Percentiles rank a stretch among this genome's conserved stretches.
These are phyloP conservation scores for Dactylellina sp. DNA, from an alignment of 2,329 filamentous ascomycete species.

Conservation along the genomic window DNA sequence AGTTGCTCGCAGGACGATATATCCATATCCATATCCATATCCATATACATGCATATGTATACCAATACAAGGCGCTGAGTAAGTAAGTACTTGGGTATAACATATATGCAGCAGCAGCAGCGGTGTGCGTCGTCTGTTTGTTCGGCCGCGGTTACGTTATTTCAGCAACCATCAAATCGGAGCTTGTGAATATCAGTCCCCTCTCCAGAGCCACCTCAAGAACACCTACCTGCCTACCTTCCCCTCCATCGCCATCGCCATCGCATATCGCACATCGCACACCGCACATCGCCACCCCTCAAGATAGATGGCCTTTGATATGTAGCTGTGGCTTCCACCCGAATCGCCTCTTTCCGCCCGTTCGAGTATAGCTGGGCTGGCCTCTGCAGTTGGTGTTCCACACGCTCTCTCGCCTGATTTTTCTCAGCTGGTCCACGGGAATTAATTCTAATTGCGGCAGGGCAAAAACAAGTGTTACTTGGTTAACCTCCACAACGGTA, in stretches of 20 bases:
- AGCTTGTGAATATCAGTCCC: background rate
- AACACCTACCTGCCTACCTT: background rate
- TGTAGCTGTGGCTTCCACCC: background rate
- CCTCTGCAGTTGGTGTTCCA: background rate
- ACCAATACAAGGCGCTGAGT: too few species aligned
- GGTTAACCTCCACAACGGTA: background rate
- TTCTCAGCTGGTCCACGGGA: constrained; percentile 32
- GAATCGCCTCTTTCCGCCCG: constrained; percentile 8
- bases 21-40: too few species aligned
- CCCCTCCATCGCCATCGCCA: background rate
- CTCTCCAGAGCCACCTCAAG: background rate
- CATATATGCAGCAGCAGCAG: constrained; percentile 5
- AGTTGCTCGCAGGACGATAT: too few species aligned
- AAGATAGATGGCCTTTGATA: background rate
- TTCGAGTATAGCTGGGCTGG: background rate
- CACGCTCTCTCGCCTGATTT: constrained; percentile 1
- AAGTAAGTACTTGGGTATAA: too few species aligned
- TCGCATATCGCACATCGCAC: too few species aligned
- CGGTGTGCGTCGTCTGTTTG: constrained; percentile 9
- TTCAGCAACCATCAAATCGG: too few species aligned
- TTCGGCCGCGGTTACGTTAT: constrained; percentile 17
- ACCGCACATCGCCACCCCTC: constrained; percentile 3
- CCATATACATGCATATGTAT: too few species aligned
- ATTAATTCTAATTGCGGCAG: background rate
- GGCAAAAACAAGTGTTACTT: constrained; percentile 10